phyloP scores from a whole-genome alignment of 768 basidiomycete species.

The Pluteus cervinus region DNA sequence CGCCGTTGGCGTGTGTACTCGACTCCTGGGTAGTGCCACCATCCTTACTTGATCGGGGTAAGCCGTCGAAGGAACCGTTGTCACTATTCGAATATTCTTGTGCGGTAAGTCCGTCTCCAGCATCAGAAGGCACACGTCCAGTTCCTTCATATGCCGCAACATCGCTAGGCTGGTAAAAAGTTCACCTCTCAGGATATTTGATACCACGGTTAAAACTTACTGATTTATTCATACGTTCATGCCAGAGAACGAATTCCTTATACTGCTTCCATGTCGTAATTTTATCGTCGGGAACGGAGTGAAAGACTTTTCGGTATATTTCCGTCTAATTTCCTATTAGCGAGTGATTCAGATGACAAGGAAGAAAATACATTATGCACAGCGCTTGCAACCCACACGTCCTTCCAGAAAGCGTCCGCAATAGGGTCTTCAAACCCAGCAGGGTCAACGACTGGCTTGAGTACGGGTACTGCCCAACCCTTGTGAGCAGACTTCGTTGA shows the following conservation, averaged over 20 bases:
- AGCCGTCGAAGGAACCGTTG: constrained; percentile 21
- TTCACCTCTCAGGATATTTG: constrained; percentile 6
- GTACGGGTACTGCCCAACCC: constrained; percentile 57
- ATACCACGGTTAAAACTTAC: constrained; percentile 33
- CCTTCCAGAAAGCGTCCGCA: constrained; percentile 81
- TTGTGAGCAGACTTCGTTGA: constrained; percentile 43
- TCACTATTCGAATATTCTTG: constrained; percentile 18
- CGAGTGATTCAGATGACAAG: constrained; percentile 5
- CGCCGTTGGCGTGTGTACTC: not conserved
- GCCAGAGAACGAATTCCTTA: constrained; percentile 74
- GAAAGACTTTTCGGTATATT: constrained; percentile 93
- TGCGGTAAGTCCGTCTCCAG: constrained; percentile 32
- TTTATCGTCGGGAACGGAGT: constrained; percentile 87
- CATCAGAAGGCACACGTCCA: constrained; percentile 54
- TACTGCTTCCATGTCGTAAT: constrained; percentile 95
- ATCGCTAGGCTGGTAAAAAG: constrained; percentile 34
- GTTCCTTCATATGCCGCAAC: constrained; percentile 35
- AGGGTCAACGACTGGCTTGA: constrained; percentile 68
- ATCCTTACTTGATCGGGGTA: constrained; percentile 21
- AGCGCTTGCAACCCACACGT: constrained; percentile 83
- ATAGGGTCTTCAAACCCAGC: constrained; percentile 87
- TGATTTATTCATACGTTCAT: constrained; percentile 67
- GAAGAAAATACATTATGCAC: constrained; percentile 70
- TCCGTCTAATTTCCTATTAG: constrained; percentile 60
- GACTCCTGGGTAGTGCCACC: constrained; percentile 16